A percentile compares a stretch with the other conserved stretches of the same genome.
Evolutionary conservation across 2,329 filamentous ascomycete species (phyloP).

Genomic region (Ophiostoma novo-ulmi): DNA sequence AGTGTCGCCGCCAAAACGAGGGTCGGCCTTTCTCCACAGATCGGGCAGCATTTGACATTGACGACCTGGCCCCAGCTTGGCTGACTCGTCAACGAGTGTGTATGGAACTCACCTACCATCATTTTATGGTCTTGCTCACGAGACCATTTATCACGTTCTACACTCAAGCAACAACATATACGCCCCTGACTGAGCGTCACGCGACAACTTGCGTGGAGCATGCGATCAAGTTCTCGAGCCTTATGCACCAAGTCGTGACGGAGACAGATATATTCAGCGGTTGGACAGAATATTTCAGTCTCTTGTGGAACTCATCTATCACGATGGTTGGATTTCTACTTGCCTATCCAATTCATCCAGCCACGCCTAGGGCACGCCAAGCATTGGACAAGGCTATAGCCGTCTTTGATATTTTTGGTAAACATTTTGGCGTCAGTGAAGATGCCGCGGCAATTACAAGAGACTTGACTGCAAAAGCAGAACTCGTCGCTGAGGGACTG

Average conservation of each 20-base stretch:
- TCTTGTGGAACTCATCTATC: background rate
- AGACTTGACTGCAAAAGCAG: background rate
- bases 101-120: background rate
- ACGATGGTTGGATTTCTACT: background rate
- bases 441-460: background rate
- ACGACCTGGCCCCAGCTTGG: background rate
- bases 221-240: background rate
- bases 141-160: background rate
- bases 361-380: background rate
- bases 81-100: background rate
- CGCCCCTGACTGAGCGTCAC: background rate
- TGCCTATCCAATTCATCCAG: background rate
- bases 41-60: background rate
- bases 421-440: background rate
- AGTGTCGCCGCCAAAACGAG: background rate
- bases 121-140: background rate
- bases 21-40: background rate
- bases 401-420: background rate
- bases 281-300: background rate
- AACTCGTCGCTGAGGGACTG: background rate
- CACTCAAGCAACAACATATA: background rate
- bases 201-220: background rate
- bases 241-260: background rate
- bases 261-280: background rate
- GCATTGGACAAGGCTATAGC: background rate